These are phyloP conservation scores for Hysterium pulicare DNA, from an alignment of 2,329 filamentous ascomycete species.

Conservation along the genomic window DNA sequence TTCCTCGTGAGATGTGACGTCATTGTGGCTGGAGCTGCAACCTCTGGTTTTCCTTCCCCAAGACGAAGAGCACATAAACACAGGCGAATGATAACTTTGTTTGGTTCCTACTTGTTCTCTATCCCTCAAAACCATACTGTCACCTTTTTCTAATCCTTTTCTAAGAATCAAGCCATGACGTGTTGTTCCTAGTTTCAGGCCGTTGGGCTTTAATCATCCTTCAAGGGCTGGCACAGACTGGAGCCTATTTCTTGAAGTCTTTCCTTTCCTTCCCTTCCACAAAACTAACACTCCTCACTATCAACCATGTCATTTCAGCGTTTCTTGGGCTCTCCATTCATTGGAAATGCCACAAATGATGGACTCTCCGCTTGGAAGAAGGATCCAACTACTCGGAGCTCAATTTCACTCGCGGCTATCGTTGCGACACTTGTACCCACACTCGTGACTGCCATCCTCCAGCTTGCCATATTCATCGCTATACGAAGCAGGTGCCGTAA, in stretches of 20 bases:
- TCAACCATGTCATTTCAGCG: not conserved
- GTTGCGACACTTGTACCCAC: constrained; percentile 35
- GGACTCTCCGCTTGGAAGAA: not conserved
- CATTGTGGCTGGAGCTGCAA: too few species aligned
- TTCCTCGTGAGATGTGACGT: too few species aligned
- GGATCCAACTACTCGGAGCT: constrained; percentile 12
- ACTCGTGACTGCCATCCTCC: constrained; percentile 25
- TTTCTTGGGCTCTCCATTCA: not conserved
- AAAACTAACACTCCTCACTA: not conserved
- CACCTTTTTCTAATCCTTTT: not conserved
- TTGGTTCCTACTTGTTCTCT: too few species aligned
- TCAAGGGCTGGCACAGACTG: not conserved
- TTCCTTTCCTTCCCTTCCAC: too few species aligned
- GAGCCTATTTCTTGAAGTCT: not conserved
- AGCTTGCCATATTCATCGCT: constrained; percentile 36
- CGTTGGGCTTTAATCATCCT: not conserved
- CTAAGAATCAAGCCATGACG: not conserved
- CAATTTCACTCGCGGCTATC: constrained; percentile 31
- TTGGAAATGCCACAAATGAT: not conserved
- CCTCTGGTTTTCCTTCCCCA: too few species aligned
- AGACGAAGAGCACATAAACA: too few species aligned
- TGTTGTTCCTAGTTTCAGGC: not conserved
- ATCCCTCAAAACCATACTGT: too few species aligned
- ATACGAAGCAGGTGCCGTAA: constrained; percentile 43
- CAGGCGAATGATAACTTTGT: too few species aligned